Evolutionary conservation across 129 eudicot genomes (phyloP).

Genomic region (Dittrichia graveolens): DNA sequence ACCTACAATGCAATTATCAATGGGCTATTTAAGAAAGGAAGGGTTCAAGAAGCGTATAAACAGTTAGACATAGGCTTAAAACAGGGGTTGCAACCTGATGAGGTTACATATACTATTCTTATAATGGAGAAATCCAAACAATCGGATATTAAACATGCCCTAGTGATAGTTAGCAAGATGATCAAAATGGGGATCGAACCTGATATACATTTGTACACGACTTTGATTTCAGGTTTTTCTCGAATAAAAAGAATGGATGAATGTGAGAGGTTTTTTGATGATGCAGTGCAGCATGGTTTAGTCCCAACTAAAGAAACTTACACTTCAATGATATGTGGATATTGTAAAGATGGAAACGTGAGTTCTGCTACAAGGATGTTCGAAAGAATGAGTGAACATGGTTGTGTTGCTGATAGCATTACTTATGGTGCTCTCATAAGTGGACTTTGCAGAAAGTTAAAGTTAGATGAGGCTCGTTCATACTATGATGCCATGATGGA

Average conservation of each 20-base stretch:
- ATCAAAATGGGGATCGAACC: slow-evolving; percentile 54
- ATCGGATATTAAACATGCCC: slow-evolving; percentile 49
- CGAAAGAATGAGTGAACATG: slow-evolving; percentile 59
- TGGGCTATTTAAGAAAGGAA: slow-evolving; percentile 66
- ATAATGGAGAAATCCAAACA: slow-evolving; percentile 59
- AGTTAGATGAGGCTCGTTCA: slow-evolving; percentile 56
- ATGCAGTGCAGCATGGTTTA: slow-evolving; percentile 57
- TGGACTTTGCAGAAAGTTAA: slow-evolving; percentile 79
- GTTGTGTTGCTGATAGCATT: slow-evolving; percentile 81
- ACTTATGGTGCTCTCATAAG: slow-evolving; percentile 87
- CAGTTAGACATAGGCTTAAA: slow-evolving; percentile 39
- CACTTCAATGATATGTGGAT: slow-evolving; percentile 89
- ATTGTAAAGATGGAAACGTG: slow-evolving; percentile 54
- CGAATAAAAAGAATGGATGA: slow-evolving; percentile 57
- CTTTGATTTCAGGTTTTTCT: slow-evolving; percentile 61
- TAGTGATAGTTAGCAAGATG: slow-evolving; percentile 60
- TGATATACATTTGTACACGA: slow-evolving; percentile 72
- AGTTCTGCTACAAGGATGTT: slow-evolving; percentile 51
- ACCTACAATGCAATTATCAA: slow-evolving; percentile 65
- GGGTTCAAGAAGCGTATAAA: slow-evolving; percentile 61
- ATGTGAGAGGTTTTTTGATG: slow-evolving; percentile 61
- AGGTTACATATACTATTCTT: slow-evolving; percentile 74
- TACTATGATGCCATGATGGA: slow-evolving; percentile 75
- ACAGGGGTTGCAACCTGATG: slow-evolving; percentile 61
- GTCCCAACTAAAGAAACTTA: slow-evolving; percentile 76